These are phyloP conservation scores for Penicillium sp. DNA, from an alignment of 2,329 filamentous ascomycete genomes.

Conservation along the genomic window DNA sequence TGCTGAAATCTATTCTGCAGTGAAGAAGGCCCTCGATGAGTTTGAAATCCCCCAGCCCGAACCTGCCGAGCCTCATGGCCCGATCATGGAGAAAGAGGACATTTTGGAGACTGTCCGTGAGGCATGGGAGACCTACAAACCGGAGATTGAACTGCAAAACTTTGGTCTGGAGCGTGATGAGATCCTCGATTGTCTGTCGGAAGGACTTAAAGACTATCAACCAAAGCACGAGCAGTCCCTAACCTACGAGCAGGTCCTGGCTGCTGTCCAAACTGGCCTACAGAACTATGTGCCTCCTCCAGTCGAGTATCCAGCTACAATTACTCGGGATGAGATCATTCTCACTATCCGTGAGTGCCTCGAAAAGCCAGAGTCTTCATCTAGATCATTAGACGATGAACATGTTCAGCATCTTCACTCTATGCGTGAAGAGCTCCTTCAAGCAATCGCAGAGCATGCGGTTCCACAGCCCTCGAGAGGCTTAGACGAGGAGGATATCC, in stretches of 20 bases:
- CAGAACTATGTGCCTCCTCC: slow-evolving; percentile 77
- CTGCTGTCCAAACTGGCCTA: slow-evolving; percentile 82
- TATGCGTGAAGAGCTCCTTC: slow-evolving; percentile 61
- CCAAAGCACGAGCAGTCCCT: slow-evolving; percentile 60
- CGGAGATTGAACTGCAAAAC: slow-evolving; percentile 87
- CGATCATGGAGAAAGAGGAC: slow-evolving; percentile 72
- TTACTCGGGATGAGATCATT: slow-evolving; percentile 82
- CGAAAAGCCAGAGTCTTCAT: slow-evolving; percentile 69
- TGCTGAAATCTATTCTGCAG: slow-evolving; percentile 81
- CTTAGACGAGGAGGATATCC: slow-evolving; percentile 19
- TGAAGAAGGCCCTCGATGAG: slow-evolving; percentile 72
- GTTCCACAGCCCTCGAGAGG: slow-evolving; percentile 2
- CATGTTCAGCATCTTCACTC: slow-evolving; percentile 29
- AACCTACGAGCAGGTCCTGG: slow-evolving; percentile 81
- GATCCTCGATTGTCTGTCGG: slow-evolving; percentile 80
- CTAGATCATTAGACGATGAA: slow-evolving; percentile 32
- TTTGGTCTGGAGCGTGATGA: slow-evolving; percentile 90
- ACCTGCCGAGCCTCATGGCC: slow-evolving; percentile 53
- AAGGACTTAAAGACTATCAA: slow-evolving; percentile 78
- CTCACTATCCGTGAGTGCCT: slow-evolving; percentile 83
- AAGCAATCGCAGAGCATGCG: slow-evolving; percentile 53
- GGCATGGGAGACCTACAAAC: slow-evolving; percentile 92
- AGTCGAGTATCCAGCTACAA: slow-evolving; percentile 67
- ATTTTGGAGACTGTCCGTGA: slow-evolving; percentile 85
- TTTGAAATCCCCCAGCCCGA: slow-evolving; percentile 62